Evolutionary conservation across 345 rosid genomes (phyloP), one percentile per base, ranked within the genome.

Genomic region (Populus alba): DNA sequence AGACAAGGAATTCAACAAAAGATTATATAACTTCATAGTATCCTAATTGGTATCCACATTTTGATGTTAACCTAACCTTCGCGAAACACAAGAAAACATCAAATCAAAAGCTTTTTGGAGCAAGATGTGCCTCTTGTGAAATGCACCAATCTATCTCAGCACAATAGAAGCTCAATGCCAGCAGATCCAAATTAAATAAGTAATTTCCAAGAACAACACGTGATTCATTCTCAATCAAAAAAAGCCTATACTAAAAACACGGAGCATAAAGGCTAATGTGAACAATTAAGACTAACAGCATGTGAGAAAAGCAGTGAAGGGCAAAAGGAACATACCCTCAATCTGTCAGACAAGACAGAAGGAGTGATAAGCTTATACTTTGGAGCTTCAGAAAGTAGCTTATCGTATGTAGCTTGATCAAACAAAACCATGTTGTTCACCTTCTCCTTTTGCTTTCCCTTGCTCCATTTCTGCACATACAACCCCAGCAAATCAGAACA

Each of bases 361-460:
- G 97, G 91, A 1, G 97, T 93, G 76, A 93, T 86, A 75, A 88
- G 96, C 89, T 91, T 93, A 86, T 86, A 90, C 82, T 93, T 93
- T 37, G 97, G 96, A 16, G 90, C 94, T 72, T 93, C 96, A 25
- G 88, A 63, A 29, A 93, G 88, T 23, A 93, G 96, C 89, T 90
- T 91, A 71, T 93, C 97, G 69, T 91, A 93, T 63, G 96, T 91
- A 29, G 86, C 92, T 23, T 91, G 96, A 77, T 93, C 97, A 81
- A 93, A 93, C 83, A 91, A 72, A 72, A 93, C 96, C 97, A 90
- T 90, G 88, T 93, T 93, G 91, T 93, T 93, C 85, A 93, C 97
- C 86, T 92, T 92, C 87, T 92, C 97, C 93, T 92, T 92, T 81
- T 92, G 97, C 88, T 92, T 90, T 76, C 94, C 97, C 82, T 92